phyloP scores from a whole-genome alignment of 352 stramenopile genomes.

The Phytophthora constricta region DNA sequence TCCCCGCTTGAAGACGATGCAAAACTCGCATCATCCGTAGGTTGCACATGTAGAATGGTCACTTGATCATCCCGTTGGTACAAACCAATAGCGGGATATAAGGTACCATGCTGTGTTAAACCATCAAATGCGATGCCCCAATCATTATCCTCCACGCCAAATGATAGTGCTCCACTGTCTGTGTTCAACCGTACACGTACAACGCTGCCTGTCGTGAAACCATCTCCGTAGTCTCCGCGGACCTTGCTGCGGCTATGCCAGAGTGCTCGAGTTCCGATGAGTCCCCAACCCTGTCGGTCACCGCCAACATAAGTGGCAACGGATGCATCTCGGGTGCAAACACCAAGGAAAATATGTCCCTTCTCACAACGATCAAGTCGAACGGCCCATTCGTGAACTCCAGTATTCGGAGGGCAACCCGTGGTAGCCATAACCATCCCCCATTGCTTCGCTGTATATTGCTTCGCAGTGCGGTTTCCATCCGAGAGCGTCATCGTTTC shows the following conservation, averaged over 20 bases:
- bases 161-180: slow-evolving; percentile 86
- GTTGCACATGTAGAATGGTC: slow-evolving; percentile 78
- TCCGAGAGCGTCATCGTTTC: slow-evolving; percentile 91
- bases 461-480: slow-evolving; percentile 83
- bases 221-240: slow-evolving; percentile 87
- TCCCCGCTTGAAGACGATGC: slow-evolving; percentile 32
- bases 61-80: slow-evolving; percentile 92
- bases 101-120: slow-evolving; percentile 85
- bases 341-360: slow-evolving; percentile 90
- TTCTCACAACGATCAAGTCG: slow-evolving; percentile 90
- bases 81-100: slow-evolving; percentile 88
- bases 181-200: slow-evolving; percentile 88
- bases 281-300: slow-evolving; percentile 88
- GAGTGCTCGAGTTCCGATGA: slow-evolving; percentile 88
- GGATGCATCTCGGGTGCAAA: slow-evolving; percentile 86
- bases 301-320: slow-evolving; percentile 90
- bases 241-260: slow-evolving; percentile 92
- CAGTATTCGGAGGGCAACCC: slow-evolving; percentile 82
- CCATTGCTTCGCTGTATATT: slow-evolving; percentile 92
- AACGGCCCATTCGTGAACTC: slow-evolving; percentile 90
- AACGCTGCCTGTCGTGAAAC: slow-evolving; percentile 86
- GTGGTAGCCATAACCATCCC: slow-evolving; percentile 91
- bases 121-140: slow-evolving; percentile 91
- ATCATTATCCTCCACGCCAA: slow-evolving; percentile 87
- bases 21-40: slow-evolving; percentile 42